Evolutionary conservation across 2,329 filamentous ascomycete species (phyloP).

Genomic region (Lizonia empirigonia): DNA sequence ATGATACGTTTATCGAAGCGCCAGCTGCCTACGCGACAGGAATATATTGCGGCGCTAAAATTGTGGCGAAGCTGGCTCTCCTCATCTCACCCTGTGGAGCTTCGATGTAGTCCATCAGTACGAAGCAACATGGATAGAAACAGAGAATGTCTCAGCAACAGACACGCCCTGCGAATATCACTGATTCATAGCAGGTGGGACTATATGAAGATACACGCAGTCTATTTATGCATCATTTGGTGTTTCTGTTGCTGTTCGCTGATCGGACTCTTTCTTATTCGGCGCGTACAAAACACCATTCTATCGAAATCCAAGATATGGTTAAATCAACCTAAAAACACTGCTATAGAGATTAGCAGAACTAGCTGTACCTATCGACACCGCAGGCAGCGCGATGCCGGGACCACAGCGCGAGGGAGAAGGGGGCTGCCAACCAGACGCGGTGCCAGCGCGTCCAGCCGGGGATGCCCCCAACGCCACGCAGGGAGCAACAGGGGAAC

Average conservation of each 20-base stretch:
- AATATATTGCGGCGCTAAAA: not conserved
- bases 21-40: not conserved
- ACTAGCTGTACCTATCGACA: too few relatives aligned
- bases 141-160: not conserved
- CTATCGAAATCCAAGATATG: too few relatives aligned
- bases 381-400: too few relatives aligned
- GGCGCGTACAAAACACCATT: too few relatives aligned
- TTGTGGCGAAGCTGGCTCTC: not conserved
- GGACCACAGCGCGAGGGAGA: too few relatives aligned
- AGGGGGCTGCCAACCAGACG: too few relatives aligned
- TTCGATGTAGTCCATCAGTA: not conserved
- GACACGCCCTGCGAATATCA: not conserved
- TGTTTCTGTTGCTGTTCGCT: not conserved
- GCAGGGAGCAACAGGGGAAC: too few relatives aligned
- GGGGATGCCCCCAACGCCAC: too few relatives aligned
- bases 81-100: not conserved
- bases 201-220: not conserved
- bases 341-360: too few relatives aligned
- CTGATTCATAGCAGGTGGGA: not conserved
- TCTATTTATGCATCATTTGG: not conserved
- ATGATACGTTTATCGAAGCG: not conserved
- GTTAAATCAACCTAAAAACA: too few relatives aligned
- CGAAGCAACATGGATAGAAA: not conserved
- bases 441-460: too few relatives aligned
- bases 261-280: not conserved